Evolutionary conservation across 345 rosid species (phyloP).

Genomic region (Rhizophora apiculata): DNA sequence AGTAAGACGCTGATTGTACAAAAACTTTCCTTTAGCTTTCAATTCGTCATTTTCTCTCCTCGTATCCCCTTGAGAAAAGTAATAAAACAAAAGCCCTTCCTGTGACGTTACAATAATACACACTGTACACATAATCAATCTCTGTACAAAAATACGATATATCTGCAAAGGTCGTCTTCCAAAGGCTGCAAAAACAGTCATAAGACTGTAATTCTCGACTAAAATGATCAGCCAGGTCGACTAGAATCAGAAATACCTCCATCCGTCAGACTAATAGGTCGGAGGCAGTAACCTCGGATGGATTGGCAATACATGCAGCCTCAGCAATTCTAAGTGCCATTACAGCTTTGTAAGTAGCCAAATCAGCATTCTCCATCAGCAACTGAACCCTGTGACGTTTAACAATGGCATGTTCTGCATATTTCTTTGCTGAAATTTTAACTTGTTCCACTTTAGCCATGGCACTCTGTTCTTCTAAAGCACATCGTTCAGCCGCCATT

Average conservation of each 20-base stretch:
- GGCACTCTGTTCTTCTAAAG: conserved; percentile 42
- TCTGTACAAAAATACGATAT: conserved; percentile 42
- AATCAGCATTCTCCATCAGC: conserved; percentile 73
- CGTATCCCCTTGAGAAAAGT: conserved; percentile 6
- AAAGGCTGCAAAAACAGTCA: conserved; percentile 20
- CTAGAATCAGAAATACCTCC: neutral
- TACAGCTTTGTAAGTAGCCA: conserved; percentile 72
- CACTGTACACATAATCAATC: conserved; percentile 34
- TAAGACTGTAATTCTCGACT: conserved; percentile 10
- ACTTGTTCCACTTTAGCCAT: conserved; percentile 52
- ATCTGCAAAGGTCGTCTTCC: conserved; percentile 11
- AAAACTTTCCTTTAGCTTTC: conserved; percentile 1
- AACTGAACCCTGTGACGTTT: conserved; percentile 67
- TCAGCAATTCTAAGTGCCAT: conserved; percentile 68
- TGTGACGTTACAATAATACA: conserved; percentile 41
- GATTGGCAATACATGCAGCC: conserved; percentile 39
- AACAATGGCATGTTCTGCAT: conserved; percentile 43
- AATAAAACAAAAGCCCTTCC: conserved; percentile 17
- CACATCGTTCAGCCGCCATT: conserved; percentile 45
- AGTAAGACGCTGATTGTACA: neutral
- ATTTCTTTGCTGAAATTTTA: conserved; percentile 33
- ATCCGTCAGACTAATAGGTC: conserved; percentile 31
- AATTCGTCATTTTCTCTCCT: neutral
- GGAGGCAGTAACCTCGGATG: conserved; percentile 29
- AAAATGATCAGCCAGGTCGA: conserved; percentile 3